Evolutionary conservation across 176 grass and related monocot genomes (phyloP), one percentile per base, ranked within the genome.

Genomic region (Hyparrhenia diplandra): DNA sequence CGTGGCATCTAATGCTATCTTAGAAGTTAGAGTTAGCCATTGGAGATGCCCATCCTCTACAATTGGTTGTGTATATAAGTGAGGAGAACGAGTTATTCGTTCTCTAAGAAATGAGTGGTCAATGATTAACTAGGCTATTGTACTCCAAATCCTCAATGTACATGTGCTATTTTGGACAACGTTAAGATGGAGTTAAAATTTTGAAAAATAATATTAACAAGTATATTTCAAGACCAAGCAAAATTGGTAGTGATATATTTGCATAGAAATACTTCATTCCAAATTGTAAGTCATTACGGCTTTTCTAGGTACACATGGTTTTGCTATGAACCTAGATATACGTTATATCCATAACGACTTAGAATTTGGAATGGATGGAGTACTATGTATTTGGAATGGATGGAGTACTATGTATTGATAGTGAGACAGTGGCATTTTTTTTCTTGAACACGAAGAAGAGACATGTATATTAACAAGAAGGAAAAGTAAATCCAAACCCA

Each of bases 51-150:
- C 35, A 1, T 32, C 58, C 67, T 78, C 64, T 43, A 57, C 17
- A 41, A 13, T 31, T 34, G 49, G 25, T 45, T 74, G 58, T 57
- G n/a, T 64, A 74, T 55, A 62, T 12, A 36, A 83, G 43, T 47
- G 21, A 75, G 23, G 41, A 62, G 9, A 79, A 79, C 11, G 39
- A 55, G 40, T 35, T 37, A 57, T 42, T 66, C 43, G 25, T 18
- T 66, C 32, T 65, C 23, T 5, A 52, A 47, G 75, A 65, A 71
- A 65, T 73, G n/a, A 12, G 21, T 62, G 29, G 24, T 71, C 24
- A 51, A 63, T 67, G 34, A 78, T 57, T 73, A 54, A 51, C 39
- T 45, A 69, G 51, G 73, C 20, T 79, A 54, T 57, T 23, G 57
- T 79, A 23, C 16, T 61, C 21, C 37, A 21, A 54, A 21, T 40